Percentiles rank a stretch among this genome's conserved stretches.
These are phyloP conservation scores for Spinellus fusiger DNA, from an alignment of 192 early-diverging fungal genomes.

Conservation along the genomic window DNA sequence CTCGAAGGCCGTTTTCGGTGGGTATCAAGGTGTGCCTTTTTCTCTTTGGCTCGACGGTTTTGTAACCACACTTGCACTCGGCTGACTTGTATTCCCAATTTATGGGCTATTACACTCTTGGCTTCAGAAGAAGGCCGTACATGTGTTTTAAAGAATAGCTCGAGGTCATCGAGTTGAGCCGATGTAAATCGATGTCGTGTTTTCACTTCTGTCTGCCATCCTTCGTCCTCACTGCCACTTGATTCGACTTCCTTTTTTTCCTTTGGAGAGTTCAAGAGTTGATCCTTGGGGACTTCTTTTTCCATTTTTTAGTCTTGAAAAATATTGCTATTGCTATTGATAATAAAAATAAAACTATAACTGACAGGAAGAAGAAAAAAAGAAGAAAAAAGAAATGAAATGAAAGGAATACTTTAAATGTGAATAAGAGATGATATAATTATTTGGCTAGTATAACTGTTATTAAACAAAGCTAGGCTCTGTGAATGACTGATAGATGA, in stretches of 20 bases:
- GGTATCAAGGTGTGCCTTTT: constrained; percentile 39
- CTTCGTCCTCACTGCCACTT: neutral
- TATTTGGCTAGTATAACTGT: too few relatives aligned
- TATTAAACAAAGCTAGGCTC: too few relatives aligned
- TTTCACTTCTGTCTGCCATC: neutral
- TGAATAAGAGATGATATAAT: neutral
- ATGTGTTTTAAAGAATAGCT: neutral
- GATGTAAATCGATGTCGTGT: neutral
- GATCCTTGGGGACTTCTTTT: too few relatives aligned
- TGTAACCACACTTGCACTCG: constrained; percentile 86
- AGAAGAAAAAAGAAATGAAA: neutral
- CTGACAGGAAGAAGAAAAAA: neutral
- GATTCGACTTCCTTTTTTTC: too few relatives aligned
- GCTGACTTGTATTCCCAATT: constrained; percentile 60
- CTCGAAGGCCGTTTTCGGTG: neutral
- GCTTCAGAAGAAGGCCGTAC: neutral
- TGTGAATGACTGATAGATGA: too few relatives aligned
- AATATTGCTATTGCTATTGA: neutral
- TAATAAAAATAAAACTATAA: neutral
- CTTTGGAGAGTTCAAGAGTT: too few relatives aligned
- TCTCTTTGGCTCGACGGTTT: constrained; percentile 83
- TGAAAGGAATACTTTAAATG: neutral
- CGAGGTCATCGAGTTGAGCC: neutral
- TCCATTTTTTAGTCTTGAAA: too few relatives aligned
- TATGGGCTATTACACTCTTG: constrained; percentile 40